These are phyloP conservation scores for Lasiosphaeria hispida DNA, from an alignment of 495 filamentous ascomycete species.

Conservation along the genomic window DNA sequence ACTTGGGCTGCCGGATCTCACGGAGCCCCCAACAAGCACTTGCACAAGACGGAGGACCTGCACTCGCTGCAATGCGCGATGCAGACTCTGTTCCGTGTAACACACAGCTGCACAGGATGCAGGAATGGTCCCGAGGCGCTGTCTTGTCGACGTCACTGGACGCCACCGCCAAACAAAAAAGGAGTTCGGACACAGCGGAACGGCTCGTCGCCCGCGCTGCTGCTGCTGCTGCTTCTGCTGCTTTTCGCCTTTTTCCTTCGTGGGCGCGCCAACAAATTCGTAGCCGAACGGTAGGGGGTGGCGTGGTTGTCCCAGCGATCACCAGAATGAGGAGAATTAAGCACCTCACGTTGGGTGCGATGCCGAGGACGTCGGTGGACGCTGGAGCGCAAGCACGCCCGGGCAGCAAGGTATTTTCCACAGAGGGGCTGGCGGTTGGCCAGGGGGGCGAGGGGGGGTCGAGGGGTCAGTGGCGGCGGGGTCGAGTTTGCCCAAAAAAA, in stretches of 20 bases:
- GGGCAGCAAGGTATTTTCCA: background rate
- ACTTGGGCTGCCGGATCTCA: slow-evolving; percentile 8
- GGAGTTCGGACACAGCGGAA: slow-evolving; percentile 5
- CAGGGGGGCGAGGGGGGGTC: background rate
- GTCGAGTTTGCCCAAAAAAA: background rate
- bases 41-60: slow-evolving; percentile 1
- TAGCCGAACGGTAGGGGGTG: too few relatives aligned
- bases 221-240: too few relatives aligned
- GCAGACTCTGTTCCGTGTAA: slow-evolving; percentile 14
- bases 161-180: background rate
- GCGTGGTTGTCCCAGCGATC: too few relatives aligned
- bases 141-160: slow-evolving; percentile 25
- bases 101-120: slow-evolving; percentile 19
- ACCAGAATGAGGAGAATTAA: too few relatives aligned
- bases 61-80: slow-evolving; percentile 2
- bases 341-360: too few relatives aligned
- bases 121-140: slow-evolving; percentile 20
- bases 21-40: background rate
- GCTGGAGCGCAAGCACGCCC: too few relatives aligned
- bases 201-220: background rate
- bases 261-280: too few relatives aligned
- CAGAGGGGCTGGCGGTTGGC: background rate
- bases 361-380: background rate
- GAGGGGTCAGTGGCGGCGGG: slow-evolving; percentile 5
- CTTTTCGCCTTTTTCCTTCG: too few relatives aligned